Evolutionary conservation across 148 eudicot genomes (phyloP), one percentile per base, ranked within the genome.

Genomic region (Suaeda aralocaspica): DNA sequence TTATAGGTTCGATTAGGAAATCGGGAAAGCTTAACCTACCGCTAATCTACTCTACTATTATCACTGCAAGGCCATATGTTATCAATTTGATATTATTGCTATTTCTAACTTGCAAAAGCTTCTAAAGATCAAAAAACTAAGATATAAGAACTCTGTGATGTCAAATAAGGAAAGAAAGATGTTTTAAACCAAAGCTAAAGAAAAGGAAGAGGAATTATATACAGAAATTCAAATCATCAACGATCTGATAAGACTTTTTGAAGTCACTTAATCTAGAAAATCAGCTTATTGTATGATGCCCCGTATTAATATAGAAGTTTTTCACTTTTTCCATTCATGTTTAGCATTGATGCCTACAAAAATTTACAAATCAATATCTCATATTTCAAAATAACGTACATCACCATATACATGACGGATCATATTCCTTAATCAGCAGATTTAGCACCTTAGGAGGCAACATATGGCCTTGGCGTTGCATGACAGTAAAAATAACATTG

Each of bases 391-490:
- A 12, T 5, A 52, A 64, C 30, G 64, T 69, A 64, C 74, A 76
- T 16, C 55, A 51, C 7, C 63, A 67, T 70, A 56, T 66, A 49
- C 78, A 66, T 26, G 33, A 52, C 41, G 42, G 26, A 66, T 66
- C 49, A 42, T 59, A 45, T 59, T 48, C 59, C 62, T 34, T 13
- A 7, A 50, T 36, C 22, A 29, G 45, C n/a, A n/a, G n/a, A n/a
- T n/a, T n/a, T n/a, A n/a, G n/a, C 25, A 52, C 34, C 39, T 44
- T 36, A 51, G 44, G 39, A 28, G 52, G 55, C 22, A 33, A 70
- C 9, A 44, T 24, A 45, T 39, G 34, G 45, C 44, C 55, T 41
- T 24, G 13, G 29, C 39, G 66, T 9, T 49, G 21, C 29, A 24
- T 26, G 53, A 66, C 41, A 58, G 59, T 42, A 59, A 66, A 33